Base-by-base conservation (phyloP, 768 basidiomycete genomes). In the Tricholoma saponaceum region DNA sequence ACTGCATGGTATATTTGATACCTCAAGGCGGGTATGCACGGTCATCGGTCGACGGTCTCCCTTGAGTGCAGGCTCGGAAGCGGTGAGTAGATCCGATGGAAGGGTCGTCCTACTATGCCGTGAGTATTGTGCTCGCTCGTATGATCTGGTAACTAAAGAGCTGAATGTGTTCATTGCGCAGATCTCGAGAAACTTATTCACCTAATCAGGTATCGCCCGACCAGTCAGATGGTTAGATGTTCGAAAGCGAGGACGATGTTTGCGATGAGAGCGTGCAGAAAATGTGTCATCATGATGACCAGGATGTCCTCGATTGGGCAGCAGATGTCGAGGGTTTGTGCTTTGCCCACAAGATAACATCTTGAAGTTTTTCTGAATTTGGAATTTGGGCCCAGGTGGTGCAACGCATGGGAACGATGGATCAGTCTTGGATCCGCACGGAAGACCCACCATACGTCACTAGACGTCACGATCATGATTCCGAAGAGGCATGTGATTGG, bases 231-330 rank as follows among this genome's bases (percentile, higher is more conserved):
- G 83, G 91, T 97, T 0, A 80, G 97, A 20, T 97, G 94, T 67
- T 89, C 89, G 14, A 98, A 98, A 70, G 93, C 91, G 14, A 82
- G 95, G 14, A 80, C 86, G 4, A 98, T 99, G 95, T 98, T 99
- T 67, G 97, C 97, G 0, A 91, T 87, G 82, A 83, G 95, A 33
- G 97, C 97, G 0, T 99, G 97, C 72, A 71, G 96, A 60, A 95
- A 91, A 75, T 98, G 95, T 70, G 87, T 97, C 43, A n/a, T n/a
- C n/a, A n/a, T n/a, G n/a, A 99, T 98, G 97, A 80, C 97, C 44
- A 95, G 97, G 3, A 91, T 84, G 75, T 79, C 94, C 12, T 76
- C 98, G 59, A 93, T 81, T 35, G 76, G 72, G 58, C 70, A 75
- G 16, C 92, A 91, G 66, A 98, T 99, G 96, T 81, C 77, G 18